Percentiles rank a stretch among this genome's conserved stretches.
Conservation (phyloP, 2,329 filamentous ascomycete genomes). For the Sclerotinia nivalis region DNA sequence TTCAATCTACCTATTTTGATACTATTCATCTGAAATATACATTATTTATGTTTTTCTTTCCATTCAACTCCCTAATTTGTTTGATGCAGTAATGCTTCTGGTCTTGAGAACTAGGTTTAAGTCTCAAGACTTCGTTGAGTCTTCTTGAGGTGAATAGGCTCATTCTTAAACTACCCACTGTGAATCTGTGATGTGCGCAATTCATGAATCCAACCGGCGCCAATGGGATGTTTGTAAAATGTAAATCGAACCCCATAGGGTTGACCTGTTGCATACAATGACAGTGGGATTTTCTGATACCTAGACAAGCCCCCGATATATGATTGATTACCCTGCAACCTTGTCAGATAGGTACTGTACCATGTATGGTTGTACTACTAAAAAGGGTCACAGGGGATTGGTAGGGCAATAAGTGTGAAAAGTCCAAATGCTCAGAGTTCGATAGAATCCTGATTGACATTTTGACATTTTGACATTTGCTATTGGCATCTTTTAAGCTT, state of each 20-base stretch:
- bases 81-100: background rate
- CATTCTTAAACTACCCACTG: background rate
- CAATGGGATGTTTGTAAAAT: conserved; percentile 4
- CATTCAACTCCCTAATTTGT: background rate
- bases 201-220: background rate
- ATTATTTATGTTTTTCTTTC: background rate
- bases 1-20: background rate
- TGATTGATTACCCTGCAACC: conserved; percentile 15
- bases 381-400: background rate
- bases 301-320: background rate
- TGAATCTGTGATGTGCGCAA: conserved; percentile 8
- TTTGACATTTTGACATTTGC: background rate
- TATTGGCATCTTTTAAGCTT: background rate
- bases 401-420: conserved; percentile 5
- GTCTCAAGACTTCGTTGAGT: background rate
- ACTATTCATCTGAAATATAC: background rate
- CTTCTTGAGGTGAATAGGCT: background rate
- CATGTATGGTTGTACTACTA: conserved; percentile 5
- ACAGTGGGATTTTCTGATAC: conserved; percentile 13
- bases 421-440: background rate
- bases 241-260: background rate
- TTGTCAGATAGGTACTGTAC: background rate
- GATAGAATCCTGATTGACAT: background rate
- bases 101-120: background rate
- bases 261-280: background rate